phyloP scores from a whole-genome alignment of 2,329 filamentous ascomycete genomes.

The Aspergillus viridinutans region DNA sequence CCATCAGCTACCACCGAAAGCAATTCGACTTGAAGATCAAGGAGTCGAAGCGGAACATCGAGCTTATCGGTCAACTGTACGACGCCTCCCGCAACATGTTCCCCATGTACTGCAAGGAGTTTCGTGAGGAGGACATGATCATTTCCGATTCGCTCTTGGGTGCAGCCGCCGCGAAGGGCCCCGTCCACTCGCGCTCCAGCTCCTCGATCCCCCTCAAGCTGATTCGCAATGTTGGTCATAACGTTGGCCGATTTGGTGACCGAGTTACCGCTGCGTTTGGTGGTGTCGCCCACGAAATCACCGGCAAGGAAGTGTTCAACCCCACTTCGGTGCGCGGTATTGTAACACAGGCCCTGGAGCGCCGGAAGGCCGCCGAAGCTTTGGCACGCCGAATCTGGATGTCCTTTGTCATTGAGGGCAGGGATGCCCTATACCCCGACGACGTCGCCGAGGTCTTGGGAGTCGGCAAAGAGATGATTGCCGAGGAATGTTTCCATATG shows the following conservation, averaged over 20 bases:
- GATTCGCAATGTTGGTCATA: conserved; percentile 66
- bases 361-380: conserved; percentile 79
- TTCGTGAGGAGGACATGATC: conserved; percentile 83
- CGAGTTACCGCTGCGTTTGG: conserved; percentile 92
- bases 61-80: conserved; percentile 77
- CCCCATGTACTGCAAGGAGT: conserved; percentile 87
- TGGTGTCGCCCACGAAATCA: conserved; percentile 89
- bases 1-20: conserved; percentile 65
- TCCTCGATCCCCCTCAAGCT: conserved; percentile 73
- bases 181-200: conserved; percentile 50
- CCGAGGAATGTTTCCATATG: conserved; percentile 76
- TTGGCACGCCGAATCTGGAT: conserved; percentile 94
- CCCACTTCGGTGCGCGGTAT: conserved; percentile 85
- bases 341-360: conserved; percentile 83
- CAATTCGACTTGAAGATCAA: conserved; percentile 70
- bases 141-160: conserved; percentile 79
- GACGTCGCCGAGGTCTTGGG: conserved; percentile 89
- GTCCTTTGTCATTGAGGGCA: conserved; percentile 91
- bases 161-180: conserved; percentile 47
- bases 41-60: conserved; percentile 81
- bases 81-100: conserved; percentile 86
- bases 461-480: conserved; percentile 65
- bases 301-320: conserved; percentile 93
- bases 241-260: conserved; percentile 78
- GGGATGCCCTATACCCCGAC: conserved; percentile 70